Evolutionary conservation across 805 yeast genomes (phyloP).

Genomic region (Wickerhamiella brachini): DNA sequence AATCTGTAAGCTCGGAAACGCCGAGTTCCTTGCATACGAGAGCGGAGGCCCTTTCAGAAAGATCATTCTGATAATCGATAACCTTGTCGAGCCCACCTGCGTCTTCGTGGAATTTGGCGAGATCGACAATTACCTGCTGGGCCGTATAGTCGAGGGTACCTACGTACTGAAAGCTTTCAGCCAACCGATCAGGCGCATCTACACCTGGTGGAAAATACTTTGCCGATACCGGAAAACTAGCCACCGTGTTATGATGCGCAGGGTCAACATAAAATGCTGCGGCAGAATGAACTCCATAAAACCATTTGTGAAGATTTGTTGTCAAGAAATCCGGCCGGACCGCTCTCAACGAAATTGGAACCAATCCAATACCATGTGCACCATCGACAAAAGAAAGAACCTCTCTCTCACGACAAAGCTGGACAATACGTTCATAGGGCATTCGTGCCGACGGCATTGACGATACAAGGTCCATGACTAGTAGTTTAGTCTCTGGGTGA

Average conservation of each 20-base stretch:
- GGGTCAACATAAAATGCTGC: slow-evolving; percentile 46
- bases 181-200: slow-evolving; percentile 13
- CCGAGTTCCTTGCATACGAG: slow-evolving; percentile 30
- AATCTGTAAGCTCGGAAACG: slow-evolving; percentile 27
- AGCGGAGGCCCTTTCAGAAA: slow-evolving; percentile 34
- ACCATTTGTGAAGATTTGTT: slow-evolving; percentile 62
- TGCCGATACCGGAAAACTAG: slow-evolving; percentile 47
- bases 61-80: slow-evolving; percentile 31
- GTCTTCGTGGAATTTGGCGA: slow-evolving; percentile 38
- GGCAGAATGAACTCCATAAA: slow-evolving; percentile 41
- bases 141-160: slow-evolving; percentile 40
- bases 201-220: slow-evolving; percentile 23
- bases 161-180: slow-evolving; percentile 28
- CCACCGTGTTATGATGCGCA: slow-evolving; percentile 35
- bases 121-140: slow-evolving; percentile 31
- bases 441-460: slow-evolving; percentile 51
- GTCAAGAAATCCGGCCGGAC: slow-evolving; percentile 45
- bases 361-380: slow-evolving; percentile 51
- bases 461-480: slow-evolving; percentile 41
- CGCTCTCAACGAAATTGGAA: slow-evolving; percentile 15
- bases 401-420: slow-evolving; percentile 32
- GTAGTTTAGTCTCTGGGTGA: slow-evolving; percentile 26
- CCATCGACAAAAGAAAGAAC: slow-evolving; percentile 53
- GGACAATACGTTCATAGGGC: slow-evolving; percentile 39
- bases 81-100: slow-evolving; percentile 47